Base-by-base conservation (phyloP, 176 grass and related monocot genomes). In the Musa itinerans region DNA sequence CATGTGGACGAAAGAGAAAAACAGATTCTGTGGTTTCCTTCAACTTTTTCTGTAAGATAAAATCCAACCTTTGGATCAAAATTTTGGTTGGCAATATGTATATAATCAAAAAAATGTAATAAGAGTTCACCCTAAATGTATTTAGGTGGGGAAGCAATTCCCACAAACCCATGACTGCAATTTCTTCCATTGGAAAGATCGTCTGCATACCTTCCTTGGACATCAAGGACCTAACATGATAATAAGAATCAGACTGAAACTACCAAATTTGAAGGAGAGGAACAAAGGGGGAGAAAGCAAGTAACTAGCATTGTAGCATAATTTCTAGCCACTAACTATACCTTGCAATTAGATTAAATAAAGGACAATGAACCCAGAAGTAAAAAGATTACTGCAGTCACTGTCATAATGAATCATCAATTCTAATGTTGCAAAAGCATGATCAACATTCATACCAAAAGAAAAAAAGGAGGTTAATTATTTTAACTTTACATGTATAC, bases 141-240 rank as follows among this genome's bases (percentile, higher is more conserved):
- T 76, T 74, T 79, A 98, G 63, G 82, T 98, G 94, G 9, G 94
- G 88, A 58, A 98, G 65, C 52, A 93, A 54, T 81, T 98, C 94
- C 94, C 94, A 93, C 81, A 98, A 78, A 24, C 94, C 94, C 94
- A 98, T 98, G 74, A 98, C 81, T 54, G 94, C 69, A 79, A 98
- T 85, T 51, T 98, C 88, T 89, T 98, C 94, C 90, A 98, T 93
- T 23, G 94, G 84, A 82, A 98, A 98, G 81, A 93, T 57, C 25
- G 86, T 84, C 73, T 84, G 59, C 79, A 98, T 63, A 24, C 94
- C 94, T 91, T 84, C 83, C 75, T 87, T 89, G 59, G 72, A 65
- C 94, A 93, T 98, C 67, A 86, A 76, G 77, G 78, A 74, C 67
- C 94, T 98, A 65, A 77, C 16, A 76, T 54, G 22, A 26, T 27